A percentile compares a stretch with the other conserved stretches of the same genome.
Conservation (phyloP, 2,329 filamentous ascomycete genomes). For the Teratosphaeria destructans region DNA sequence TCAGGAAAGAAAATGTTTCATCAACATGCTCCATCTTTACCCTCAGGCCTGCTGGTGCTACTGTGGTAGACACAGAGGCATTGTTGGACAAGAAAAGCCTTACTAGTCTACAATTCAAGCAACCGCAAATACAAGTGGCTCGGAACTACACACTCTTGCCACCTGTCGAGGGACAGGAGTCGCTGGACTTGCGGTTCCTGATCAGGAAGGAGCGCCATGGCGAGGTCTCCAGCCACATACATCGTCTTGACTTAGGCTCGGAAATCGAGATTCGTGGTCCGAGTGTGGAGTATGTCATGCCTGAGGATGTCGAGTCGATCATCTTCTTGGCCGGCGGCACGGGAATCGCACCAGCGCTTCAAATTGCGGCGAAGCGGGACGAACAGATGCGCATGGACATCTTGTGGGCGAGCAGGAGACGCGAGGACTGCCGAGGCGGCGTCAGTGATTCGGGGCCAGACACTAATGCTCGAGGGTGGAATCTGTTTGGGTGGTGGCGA, state of each 20-base stretch:
- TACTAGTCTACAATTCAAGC: constrained; percentile 88
- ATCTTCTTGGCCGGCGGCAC: constrained; percentile 88
- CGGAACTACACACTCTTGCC: constrained; percentile 86
- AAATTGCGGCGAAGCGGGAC: constrained; percentile 56
- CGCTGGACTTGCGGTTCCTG: constrained; percentile 54
- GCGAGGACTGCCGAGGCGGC: constrained; percentile 56
- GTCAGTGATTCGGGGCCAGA: constrained; percentile 34
- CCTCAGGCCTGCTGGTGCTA: constrained; percentile 34
- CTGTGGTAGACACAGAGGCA: constrained; percentile 10
- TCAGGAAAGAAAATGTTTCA: constrained; percentile 51
- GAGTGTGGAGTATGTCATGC: constrained; percentile 53
- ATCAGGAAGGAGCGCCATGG: constrained; percentile 69
- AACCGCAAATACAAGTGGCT: constrained; percentile 86
- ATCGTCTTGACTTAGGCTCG: constrained; percentile 48
- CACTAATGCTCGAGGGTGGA: constrained; percentile 5
- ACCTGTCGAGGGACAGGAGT: constrained; percentile 27
- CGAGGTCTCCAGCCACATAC: constrained; percentile 77
- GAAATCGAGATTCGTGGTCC: constrained; percentile 71
- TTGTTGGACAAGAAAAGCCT: constrained; percentile 43
- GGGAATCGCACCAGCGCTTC: constrained; percentile 80
- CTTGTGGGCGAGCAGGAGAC: constrained; percentile 67
- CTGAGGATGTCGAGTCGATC: constrained; percentile 45
- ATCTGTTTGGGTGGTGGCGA: constrained; percentile 6
- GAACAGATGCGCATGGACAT: constrained; percentile 49
- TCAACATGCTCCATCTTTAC: constrained; percentile 60